A percentile compares a stretch with the other conserved stretches of the same genome.
Conservation (phyloP, 306 rosid genomes). For the Quillaja saponaria region DNA sequence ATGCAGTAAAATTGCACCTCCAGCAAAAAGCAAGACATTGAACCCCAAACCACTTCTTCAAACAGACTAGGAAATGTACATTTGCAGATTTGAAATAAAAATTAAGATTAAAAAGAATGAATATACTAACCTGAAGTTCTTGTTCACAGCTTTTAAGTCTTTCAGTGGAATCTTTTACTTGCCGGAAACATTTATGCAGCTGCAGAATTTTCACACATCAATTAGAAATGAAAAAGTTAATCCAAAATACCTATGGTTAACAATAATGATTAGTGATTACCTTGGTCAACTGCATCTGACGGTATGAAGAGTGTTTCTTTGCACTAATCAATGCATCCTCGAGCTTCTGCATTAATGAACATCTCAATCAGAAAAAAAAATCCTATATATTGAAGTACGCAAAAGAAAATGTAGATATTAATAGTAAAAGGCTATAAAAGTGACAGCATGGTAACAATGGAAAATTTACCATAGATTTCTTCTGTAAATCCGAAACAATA, state of each 20-base stretch:
- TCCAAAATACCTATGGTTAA: conserved; percentile 15
- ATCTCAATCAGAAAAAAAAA: conserved; percentile 31
- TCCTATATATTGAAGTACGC: conserved; percentile 11
- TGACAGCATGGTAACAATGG: conserved; percentile 9
- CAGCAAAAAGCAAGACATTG: too few species aligned
- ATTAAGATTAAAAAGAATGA: conserved; percentile 1
- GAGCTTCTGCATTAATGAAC: conserved; percentile 60
- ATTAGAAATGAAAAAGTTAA: conserved; percentile 8
- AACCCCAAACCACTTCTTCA: too few species aligned
- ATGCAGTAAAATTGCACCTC: background rate
- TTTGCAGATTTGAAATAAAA: conserved; percentile 24
- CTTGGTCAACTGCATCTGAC: conserved; percentile 67
- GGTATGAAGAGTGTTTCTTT: conserved; percentile 69
- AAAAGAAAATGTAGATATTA: conserved; percentile 7
- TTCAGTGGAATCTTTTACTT: conserved; percentile 61
- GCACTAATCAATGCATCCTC: conserved; percentile 81
- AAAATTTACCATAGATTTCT: conserved; percentile 59
- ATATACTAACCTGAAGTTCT: conserved; percentile 80
- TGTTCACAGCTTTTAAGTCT: conserved; percentile 64
- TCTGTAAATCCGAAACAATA: conserved; percentile 58
- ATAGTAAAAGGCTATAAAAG: conserved; percentile 17
- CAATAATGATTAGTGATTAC: conserved; percentile 39
- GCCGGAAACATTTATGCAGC: conserved; percentile 67
- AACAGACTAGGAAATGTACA: background rate
- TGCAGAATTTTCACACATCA: conserved; percentile 42